Base-by-base conservation (phyloP, 306 rosid genomes). In the Lathyrus tuberosus region DNA sequence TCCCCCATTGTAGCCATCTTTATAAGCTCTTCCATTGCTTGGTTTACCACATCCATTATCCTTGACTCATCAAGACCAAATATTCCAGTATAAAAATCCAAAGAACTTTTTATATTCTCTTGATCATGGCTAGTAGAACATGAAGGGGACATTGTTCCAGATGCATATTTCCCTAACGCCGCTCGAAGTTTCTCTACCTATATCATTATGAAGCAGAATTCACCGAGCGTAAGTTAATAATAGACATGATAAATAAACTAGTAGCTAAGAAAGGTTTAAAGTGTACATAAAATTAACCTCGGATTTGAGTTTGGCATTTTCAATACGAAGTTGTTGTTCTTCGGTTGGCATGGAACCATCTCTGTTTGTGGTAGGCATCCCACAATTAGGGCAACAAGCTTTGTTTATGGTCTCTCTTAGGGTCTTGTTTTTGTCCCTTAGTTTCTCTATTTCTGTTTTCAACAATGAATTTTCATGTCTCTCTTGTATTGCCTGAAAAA, bases 311-410 rank as follows among this genome's bases (percentile, higher is more conserved):
- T 85, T 87, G 56, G 91, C 95, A 65, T 95, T 95, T 75, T 95
- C 97, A 51, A 91, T 89, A 14, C 96, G 89, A 0, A 95, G 88
- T 64, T 91, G 91, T 60, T 95, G 97, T 67, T 95, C 95, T 53
- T 91, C 96, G 0, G 89, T 87, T 14, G 90, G 87, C 74, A 84
- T 75, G 79, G 77, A 16, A 46, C 84, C 37, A 62, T 95, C 95
- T 74, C 76, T 79, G 49, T 70, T 79, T 10, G 88, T 81, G 12
- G 90, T 85, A 20, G 86, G 74, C 12, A 85, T 78, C 41, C 99
- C 99, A 74, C 99, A 95, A 79, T 87, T 95, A 52, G 95, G 91
- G 71, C 99, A 95, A 51, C 96, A 86, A 60, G 92, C 71, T 79
- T 86, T 91, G 83, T 84, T 87, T 48, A 86, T 82, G 46, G 76